A percentile compares a stretch with the other conserved stretches of the same genome.
These are phyloP conservation scores for Xylaria curta DNA, from an alignment of 495 filamentous ascomycete genomes.

Conservation along the genomic window DNA sequence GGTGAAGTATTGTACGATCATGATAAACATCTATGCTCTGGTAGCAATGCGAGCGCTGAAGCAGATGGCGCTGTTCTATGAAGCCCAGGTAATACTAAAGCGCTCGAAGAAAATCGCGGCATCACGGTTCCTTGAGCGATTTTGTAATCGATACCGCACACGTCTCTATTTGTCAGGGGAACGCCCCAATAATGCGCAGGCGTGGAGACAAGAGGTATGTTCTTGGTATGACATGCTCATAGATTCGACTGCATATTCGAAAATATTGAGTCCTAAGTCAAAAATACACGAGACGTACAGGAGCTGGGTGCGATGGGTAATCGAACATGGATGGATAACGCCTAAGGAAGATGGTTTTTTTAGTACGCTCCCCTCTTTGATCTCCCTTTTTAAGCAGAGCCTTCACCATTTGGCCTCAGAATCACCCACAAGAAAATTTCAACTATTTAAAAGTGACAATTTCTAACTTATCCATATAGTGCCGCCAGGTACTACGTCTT, in stretches of 20 bases:
- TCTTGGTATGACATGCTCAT: too few relatives aligned
- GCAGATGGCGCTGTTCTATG: not conserved
- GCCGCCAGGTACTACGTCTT: not conserved
- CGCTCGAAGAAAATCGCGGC: not conserved
- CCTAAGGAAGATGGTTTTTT: not conserved
- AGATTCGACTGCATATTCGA: too few relatives aligned
- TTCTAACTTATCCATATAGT: not conserved
- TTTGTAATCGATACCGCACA: not conserved
- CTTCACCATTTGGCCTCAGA: not conserved
- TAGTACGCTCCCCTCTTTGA: not conserved
- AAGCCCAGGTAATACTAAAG: not conserved
- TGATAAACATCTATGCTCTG: not conserved
- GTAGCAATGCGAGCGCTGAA: not conserved
- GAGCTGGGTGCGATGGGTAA: not conserved
- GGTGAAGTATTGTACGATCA: not conserved
- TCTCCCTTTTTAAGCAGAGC: not conserved
- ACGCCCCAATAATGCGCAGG: not conserved
- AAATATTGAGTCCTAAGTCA: too few relatives aligned
- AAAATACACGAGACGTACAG: too few relatives aligned
- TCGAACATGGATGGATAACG: not conserved
- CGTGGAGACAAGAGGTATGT: not conserved
- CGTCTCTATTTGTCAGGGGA: not conserved
- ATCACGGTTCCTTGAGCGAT: not conserved
- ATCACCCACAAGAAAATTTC: not conserved
- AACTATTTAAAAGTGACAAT: not conserved